Conservation (phyloP, 129 eudicot species). For the Pittosporum tobira region DNA sequence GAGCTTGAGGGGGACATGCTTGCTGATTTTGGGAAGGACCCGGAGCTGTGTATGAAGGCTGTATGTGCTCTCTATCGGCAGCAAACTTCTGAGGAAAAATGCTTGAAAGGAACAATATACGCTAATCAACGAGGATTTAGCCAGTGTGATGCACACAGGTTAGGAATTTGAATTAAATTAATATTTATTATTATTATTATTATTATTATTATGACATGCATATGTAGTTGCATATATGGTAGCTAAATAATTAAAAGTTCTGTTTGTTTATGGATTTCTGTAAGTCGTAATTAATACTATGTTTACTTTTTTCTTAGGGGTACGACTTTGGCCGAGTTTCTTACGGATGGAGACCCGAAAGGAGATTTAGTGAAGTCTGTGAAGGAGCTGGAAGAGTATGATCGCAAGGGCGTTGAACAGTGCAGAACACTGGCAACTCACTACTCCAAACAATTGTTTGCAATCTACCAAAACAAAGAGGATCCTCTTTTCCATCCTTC, state of each 20-base stretch:
- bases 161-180: background rate
- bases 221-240: background rate
- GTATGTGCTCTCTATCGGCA: constrained; percentile 75
- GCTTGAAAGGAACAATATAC: constrained; percentile 26
- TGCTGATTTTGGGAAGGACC: constrained; percentile 52
- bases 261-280: background rate
- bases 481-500: constrained; percentile 47
- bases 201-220: no score
- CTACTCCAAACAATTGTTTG: constrained; percentile 71
- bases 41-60: constrained; percentile 67
- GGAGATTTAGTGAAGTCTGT: constrained; percentile 50
- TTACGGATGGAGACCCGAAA: constrained; percentile 41
- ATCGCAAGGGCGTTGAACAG: constrained; percentile 28
- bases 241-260: no score
- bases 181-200: no score
- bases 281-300: background rate
- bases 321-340: constrained; percentile 47
- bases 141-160: constrained; percentile 56
- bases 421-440: constrained; percentile 47
- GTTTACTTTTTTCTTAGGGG: constrained; percentile 37
- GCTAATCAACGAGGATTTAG: constrained; percentile 59
- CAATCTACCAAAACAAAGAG: constrained; percentile 50
- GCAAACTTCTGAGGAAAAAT: constrained; percentile 59
- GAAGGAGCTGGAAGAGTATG: constrained; percentile 36
- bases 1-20: constrained; percentile 63